Evolutionary conservation across 192 early-diverging fungal genomes (phyloP).

Genomic region (Phlyctochytrium planicorne): DNA sequence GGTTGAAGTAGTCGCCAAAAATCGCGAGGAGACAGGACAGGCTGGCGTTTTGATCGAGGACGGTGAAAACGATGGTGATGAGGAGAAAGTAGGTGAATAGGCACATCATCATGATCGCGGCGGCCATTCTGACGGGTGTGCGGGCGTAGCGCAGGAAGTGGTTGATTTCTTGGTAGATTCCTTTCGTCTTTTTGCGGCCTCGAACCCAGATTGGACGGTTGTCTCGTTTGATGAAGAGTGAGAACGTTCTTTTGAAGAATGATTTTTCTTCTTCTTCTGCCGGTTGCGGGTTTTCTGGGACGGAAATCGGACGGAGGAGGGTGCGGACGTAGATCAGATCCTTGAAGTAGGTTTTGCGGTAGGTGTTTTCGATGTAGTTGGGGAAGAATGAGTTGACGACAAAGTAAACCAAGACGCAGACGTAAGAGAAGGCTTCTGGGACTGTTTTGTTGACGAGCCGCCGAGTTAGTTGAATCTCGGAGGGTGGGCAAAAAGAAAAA

Average conservation of each 20-base stretch:
- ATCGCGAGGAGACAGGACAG: not conserved
- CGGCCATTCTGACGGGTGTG: not conserved
- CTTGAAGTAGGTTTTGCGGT: slow-evolving; percentile 11
- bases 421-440: slow-evolving; percentile 1
- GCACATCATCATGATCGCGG: slow-evolving; percentile 7
- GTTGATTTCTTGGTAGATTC: not conserved
- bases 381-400: not conserved
- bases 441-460: not conserved
- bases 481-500: not conserved
- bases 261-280: not conserved
- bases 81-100: slow-evolving; percentile 13
- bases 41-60: slow-evolving; percentile 1
- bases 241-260: not conserved
- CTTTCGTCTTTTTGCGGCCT: not conserved
- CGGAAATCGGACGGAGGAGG: not conserved
- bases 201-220: slow-evolving; percentile 9
- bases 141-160: not conserved
- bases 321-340: slow-evolving; percentile 5
- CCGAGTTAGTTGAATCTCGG: not conserved
- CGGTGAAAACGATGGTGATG: not conserved
- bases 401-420: not conserved
- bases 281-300: not conserved
- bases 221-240: not conserved
- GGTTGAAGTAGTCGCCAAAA: not conserved
- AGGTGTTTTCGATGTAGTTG: not conserved